Conservation (phyloP, 2,329 filamentous ascomycete species). For the Nothopassalora personata region DNA sequence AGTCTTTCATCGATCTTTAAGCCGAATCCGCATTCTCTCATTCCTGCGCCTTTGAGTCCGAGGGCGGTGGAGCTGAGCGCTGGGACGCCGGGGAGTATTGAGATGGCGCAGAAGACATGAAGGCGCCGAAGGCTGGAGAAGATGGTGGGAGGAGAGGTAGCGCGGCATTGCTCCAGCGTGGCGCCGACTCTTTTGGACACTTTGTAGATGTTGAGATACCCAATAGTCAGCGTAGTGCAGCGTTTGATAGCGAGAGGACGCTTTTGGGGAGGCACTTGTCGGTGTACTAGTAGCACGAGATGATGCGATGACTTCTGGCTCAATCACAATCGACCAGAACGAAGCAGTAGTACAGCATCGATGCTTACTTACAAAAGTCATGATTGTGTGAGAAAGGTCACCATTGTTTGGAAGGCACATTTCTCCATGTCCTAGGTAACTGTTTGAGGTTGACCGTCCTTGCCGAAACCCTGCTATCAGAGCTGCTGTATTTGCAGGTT, state of each 20-base stretch:
- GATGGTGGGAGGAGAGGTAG: too few species aligned
- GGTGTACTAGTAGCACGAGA: too few species aligned
- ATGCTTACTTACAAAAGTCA: too few species aligned
- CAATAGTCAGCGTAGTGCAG: neutral
- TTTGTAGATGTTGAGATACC: neutral
- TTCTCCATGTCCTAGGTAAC: neutral
- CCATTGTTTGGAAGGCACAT: neutral
- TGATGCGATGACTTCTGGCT: too few species aligned
- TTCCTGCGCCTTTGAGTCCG: neutral
- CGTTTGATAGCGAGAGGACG: neutral
- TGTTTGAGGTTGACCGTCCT: neutral
- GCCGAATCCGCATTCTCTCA: neutral
- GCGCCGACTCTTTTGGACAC: neutral
- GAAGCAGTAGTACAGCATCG: too few species aligned
- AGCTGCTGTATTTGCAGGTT: neutral
- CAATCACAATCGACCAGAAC: too few species aligned
- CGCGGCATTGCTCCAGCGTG: neutral
- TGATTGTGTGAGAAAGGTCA: too few species aligned
- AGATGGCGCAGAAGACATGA: conserved; percentile 1
- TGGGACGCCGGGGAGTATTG: neutral
- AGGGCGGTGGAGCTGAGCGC: neutral
- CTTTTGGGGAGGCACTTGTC: too few species aligned
- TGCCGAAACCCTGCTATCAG: neutral
- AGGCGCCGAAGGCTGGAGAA: neutral
- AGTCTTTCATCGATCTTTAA: conserved; percentile 2